Base-by-base conservation (phyloP, 2,329 filamentous ascomycete genomes). In the Penicillium brevicompactum region DNA sequence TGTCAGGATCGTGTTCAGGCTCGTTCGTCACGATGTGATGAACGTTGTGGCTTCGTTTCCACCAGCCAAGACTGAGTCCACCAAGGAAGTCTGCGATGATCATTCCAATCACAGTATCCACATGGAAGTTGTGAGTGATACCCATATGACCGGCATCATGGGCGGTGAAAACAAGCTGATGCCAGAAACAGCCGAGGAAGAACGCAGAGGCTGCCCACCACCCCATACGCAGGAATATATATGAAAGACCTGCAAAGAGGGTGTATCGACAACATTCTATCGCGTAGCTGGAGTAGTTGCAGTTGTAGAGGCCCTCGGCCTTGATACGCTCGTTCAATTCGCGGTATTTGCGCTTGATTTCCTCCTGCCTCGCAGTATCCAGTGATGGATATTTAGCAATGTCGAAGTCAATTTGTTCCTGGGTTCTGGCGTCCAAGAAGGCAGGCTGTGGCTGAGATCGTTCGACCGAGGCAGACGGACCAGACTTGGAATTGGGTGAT, bases 121-220 rank as follows among this genome's bases (percentile, higher is more conserved):
- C 76, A 47, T 89, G 87, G 71, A 93, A 97, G 70, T 88, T 82
- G 74, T 97, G 93, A 2, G 94, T 99, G 66, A 99, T 96, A 62
- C 91, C 94, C 89, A 97, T 96, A 74, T 99, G 94, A 6, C 91
- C 92, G 48, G 93, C 91, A 79, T 99, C 94, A 74, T 99, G 94
- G 57, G 91, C 94, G 1, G 88, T 88, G 70, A 99, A 99, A 49
- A 93, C 89, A 27, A 97, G 82, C 71, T 97, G 94, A 70, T 97
- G 94, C 93, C 94, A 97, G 68, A 96, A 83, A 59, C 84, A 81
- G 18, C 93, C 94, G 2, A 97, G 80, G 63, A 87, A 91, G 46
- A 90, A 71, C 1, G 85, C 92, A 53, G 90, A 90, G 2, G 83
- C 77, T 46, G 76, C 79, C 67, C 90, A 93, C 84, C 88, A 91